Conservation (phyloP, 768 basidiomycete species). For the Russula sp. region DNA sequence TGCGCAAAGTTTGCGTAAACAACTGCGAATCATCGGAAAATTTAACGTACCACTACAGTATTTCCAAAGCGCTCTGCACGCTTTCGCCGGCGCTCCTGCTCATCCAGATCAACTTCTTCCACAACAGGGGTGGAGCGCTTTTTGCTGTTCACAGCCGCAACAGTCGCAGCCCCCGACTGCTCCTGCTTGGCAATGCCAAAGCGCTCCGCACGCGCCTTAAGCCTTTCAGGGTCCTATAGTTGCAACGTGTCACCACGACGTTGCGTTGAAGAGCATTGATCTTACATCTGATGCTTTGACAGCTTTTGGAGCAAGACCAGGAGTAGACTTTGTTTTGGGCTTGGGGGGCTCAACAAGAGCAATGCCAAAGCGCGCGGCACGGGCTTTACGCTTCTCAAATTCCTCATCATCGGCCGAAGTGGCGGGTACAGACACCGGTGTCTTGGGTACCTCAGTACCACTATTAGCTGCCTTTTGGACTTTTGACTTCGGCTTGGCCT, state of each 20-base stretch:
- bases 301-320: conserved; percentile 28
- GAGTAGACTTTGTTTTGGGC: conserved; percentile 31
- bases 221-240: conserved; percentile 40
- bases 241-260: conserved; percentile 1
- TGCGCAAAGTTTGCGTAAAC: conserved; percentile 5
- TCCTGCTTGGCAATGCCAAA: conserved; percentile 42
- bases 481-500: conserved; percentile 13
- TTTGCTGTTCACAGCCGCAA: conserved; percentile 20
- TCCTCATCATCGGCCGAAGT: conserved; percentile 45
- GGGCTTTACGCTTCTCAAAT: conserved; percentile 53
- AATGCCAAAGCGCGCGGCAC: conserved; percentile 72
- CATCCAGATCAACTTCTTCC: conserved; percentile 29
- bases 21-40: neutral
- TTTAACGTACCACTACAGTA: conserved; percentile 15
- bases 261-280: neutral
- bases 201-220: conserved; percentile 52
- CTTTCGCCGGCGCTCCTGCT: conserved; percentile 28
- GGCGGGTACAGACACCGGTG: conserved; percentile 16
- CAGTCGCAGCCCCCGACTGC: conserved; percentile 9
- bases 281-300: conserved; percentile 13
- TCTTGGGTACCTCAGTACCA: conserved; percentile 1
- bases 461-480: conserved; percentile 4
- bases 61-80: conserved; percentile 30
- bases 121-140: conserved; percentile 46
- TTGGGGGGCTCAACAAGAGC: conserved; percentile 48